Evolutionary conservation across 2,329 filamentous ascomycete genomes (phyloP).

Genomic region (Raffaelea deltoideospora): DNA sequence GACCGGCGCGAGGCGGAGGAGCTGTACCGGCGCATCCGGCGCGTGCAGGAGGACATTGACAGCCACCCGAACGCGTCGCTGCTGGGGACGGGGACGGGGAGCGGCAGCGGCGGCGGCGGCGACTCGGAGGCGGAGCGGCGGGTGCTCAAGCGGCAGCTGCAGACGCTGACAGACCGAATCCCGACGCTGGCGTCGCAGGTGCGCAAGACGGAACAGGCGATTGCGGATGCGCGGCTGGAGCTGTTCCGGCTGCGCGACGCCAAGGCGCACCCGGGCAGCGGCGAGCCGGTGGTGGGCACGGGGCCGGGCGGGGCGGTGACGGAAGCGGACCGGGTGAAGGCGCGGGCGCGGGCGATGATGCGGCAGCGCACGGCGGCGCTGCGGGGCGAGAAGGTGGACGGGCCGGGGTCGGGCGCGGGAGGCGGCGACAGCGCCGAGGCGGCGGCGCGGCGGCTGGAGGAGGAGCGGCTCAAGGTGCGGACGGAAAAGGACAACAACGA

Average conservation of each 20-base stretch:
- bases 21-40: constrained; percentile 79
- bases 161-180: constrained; percentile 74
- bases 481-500: constrained; percentile 89
- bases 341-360: constrained; percentile 95
- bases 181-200: constrained; percentile 88
- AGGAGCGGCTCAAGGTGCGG: constrained; percentile 67
- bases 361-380: constrained; percentile 89
- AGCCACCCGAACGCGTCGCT: constrained; percentile 65
- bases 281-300: constrained; percentile 72
- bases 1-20: constrained; percentile 89
- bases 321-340: constrained; percentile 87
- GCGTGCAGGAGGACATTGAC: constrained; percentile 90
- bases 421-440: constrained; percentile 65
- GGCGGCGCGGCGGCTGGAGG: constrained; percentile 72
- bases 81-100: no score
- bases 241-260: constrained; percentile 88
- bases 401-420: no score
- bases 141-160: constrained; percentile 74
- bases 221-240: constrained; percentile 81
- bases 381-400: constrained; percentile 65
- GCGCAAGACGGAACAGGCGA: constrained; percentile 76
- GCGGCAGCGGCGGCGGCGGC: constrained; percentile 50
- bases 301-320: constrained; percentile 83
- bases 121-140: constrained; percentile 84
- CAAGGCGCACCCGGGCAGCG: constrained; percentile 74